Conservation (phyloP, 345 rosid genomes). For the Dipteronia sinensis region DNA sequence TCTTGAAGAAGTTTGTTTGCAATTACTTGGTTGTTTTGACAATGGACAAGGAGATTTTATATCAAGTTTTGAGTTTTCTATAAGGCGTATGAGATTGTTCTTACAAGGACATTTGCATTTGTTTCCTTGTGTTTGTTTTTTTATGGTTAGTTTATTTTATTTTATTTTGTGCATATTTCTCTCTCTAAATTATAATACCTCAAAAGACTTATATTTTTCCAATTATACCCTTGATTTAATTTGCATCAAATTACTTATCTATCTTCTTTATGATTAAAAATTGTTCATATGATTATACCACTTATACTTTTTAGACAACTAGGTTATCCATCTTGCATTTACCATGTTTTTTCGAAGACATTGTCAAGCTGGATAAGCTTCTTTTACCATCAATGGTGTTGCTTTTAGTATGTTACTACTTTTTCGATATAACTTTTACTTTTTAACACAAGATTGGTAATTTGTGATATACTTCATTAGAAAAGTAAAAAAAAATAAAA, state of each 20-base stretch:
- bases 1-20: constrained; percentile 12
- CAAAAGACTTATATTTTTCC: constrained; percentile 10
- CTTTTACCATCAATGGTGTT: too few relatives aligned
- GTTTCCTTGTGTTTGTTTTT: constrained; percentile 28
- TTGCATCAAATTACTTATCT: constrained; percentile 4
- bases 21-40: constrained; percentile 16
- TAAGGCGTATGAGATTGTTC: constrained; percentile 16
- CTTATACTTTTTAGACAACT: not conserved
- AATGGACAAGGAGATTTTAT: constrained; percentile 22
- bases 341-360: not conserved
- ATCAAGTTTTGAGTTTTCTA: constrained; percentile 24
- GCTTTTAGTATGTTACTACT: too few relatives aligned
- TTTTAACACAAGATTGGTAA: too few relatives aligned
- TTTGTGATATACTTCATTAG: too few relatives aligned
- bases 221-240: constrained; percentile 17
- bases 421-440: too few relatives aligned
- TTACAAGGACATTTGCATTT: constrained; percentile 16
- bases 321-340: not conserved
- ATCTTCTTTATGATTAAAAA: not conserved
- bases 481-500: too few relatives aligned
- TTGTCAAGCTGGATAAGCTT: too few relatives aligned
- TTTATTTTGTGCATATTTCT: too few relatives aligned
- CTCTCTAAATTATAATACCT: constrained; percentile 15
- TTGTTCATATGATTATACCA: not conserved
- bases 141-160: not conserved